Base-by-base conservation (phyloP, 202 grass and related monocot species). In the Setaria italica region DNA sequence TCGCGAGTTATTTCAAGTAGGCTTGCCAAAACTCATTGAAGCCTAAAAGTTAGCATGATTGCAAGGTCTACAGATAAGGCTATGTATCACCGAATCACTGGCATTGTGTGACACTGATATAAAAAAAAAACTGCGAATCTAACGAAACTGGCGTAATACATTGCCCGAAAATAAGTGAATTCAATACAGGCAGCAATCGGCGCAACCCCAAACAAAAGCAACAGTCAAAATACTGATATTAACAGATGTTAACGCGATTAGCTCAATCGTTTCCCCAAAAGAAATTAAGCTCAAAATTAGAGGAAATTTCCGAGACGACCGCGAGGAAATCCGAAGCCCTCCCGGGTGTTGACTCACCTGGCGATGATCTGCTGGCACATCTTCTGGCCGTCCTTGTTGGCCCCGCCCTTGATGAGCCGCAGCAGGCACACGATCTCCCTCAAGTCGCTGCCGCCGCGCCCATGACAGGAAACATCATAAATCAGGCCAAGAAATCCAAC, bases 361-460 rank as follows among this genome's bases (percentile, higher is more conserved):
- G 89, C 57, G 25, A 98, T 72, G 34, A 89, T 80, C 56, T 90
- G 83, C 82, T 88, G 68, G 51, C 84, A 91, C 85, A 90, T 93
- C 87, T 92, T 95, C 80, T 93, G 87, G 66, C 83, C 89, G 2
- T 93, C 92, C 79, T 84, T 87, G 74, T 88, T 87, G 67, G 81
- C 75, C 63, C 86, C 92, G 39, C 90, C 89, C 87, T 87, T 98
- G 87, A 98, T 95, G 81, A 88, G 88, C 76, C 92, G 91, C 60
- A 98, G 75, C 25, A 94, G 81, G 77, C 84, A 67, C 29, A 90
- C 68, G 48, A 95, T 92, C 83, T 90, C 91, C 85, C 86, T 93
- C 74, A 98, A 83, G 82, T 98, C 93, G 57, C 95, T 95, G 83
- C 30, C 72, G 56, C 62, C 76, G 16, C 57, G 49, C 10, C 56